Percentiles rank a stretch among this genome's conserved stretches.
Evolutionary conservation across 768 basidiomycete genomes (phyloP).

Genomic region (Hortiboletus campestris): DNA sequence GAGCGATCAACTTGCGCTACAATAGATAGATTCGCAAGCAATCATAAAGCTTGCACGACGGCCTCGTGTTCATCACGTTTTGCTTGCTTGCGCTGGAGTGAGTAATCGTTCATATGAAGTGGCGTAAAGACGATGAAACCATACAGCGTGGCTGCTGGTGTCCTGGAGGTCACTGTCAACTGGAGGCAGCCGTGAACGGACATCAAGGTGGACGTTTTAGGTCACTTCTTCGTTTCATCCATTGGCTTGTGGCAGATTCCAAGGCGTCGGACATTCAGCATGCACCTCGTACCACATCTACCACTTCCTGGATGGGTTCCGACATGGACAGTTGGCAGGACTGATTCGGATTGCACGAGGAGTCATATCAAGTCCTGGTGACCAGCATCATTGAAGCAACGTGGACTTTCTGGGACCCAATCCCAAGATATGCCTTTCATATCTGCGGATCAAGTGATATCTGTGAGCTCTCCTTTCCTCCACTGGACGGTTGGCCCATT

Average conservation of each 20-base stretch:
- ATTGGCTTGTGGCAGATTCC: neutral
- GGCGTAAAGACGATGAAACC: slow-evolving; percentile 19
- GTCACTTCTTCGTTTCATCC: neutral
- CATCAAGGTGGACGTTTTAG: neutral
- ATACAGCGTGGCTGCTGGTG: slow-evolving; percentile 3
- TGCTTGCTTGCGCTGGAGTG: slow-evolving; percentile 27
- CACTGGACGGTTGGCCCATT: neutral
- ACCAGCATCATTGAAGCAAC: neutral
- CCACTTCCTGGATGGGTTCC: neutral
- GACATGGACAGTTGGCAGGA: neutral
- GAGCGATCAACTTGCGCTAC: slow-evolving; percentile 21
- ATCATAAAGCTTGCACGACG: slow-evolving; percentile 23
- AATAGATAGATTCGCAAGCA: slow-evolving; percentile 22
- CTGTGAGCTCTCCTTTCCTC: neutral
- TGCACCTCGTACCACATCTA: neutral
- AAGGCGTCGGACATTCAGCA: neutral
- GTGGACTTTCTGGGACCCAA: neutral
- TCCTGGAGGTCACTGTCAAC: neutral
- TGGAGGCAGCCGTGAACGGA: neutral
- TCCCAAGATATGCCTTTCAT: slow-evolving; percentile 9
- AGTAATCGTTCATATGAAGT: slow-evolving; percentile 29
- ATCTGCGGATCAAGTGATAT: slow-evolving; percentile 15
- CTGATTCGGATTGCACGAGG: slow-evolving; percentile 7
- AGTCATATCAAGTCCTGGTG: neutral
- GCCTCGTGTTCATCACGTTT: slow-evolving; percentile 36